Evolutionary conservation across 768 basidiomycete species (phyloP), one percentile per base, ranked within the genome.

Genomic region (Boletus bicolor): DNA sequence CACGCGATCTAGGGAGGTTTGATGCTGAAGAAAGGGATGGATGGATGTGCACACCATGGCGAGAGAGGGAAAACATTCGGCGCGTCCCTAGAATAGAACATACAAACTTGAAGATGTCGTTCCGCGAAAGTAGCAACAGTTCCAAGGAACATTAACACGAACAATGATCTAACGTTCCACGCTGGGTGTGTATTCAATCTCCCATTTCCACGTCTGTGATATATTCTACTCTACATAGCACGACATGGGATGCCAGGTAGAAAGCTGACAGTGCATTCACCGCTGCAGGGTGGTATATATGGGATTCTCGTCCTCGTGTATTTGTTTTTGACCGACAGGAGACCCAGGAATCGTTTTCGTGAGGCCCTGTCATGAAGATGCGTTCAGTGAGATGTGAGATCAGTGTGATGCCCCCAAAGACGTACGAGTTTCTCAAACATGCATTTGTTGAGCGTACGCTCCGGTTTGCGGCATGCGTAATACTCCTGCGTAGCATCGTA

Each of bases 361-460:
- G 56, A 98, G 80, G 63, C 93, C 93, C 96, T 98, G 69, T 8
- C 46, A 53, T n/a, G 34, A 17, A 49, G 39, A 37, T 37, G 34
- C 10, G 11, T 12, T 50, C 1, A 39, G 24, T 30, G 19, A 21
- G 21, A 7, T 11, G 42, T 6, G 19, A 4, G 4, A 39, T 26
- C 1, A 26, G 21, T 42, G 1, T 15, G 36, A n/a, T 49, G 26
- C 26, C 35, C 14, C 4, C 36, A 15, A 42, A 37, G 49, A 83
- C 91, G 62, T 62, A 93, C 96, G 63, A 98, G 82, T 71, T 97
- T 98, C 73, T 95, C 88, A 68, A 98, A 95, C 80, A 96, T 91
- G 77, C 96, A 98, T 55, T 85, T 77, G 79, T 98, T 99, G 45
- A 98, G 80, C 51, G 83, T 72, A 59, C 87, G 85, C 72, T 99